phyloP scores from a whole-genome alignment of 2,329 filamentous ascomycete genomes.

The Chaetomium sp. region DNA sequence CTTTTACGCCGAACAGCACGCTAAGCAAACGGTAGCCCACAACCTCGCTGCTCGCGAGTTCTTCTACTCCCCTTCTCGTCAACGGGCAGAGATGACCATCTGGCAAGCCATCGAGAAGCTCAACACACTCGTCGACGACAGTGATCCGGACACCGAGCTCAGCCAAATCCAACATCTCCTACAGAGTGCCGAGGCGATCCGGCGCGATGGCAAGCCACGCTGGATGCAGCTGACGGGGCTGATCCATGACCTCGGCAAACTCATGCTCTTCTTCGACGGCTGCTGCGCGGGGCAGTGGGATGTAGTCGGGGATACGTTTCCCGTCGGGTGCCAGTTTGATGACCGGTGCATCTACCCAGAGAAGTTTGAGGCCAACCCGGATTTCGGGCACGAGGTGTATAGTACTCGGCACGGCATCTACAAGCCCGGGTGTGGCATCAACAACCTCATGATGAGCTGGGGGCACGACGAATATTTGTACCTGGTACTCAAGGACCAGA shows the following conservation, averaged over 20 bases:
- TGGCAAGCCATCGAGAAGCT: constrained; percentile 93
- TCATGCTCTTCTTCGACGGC: constrained; percentile 67
- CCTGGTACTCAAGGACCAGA: constrained; percentile 78
- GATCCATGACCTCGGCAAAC: constrained; percentile 74
- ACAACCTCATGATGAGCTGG: constrained; percentile 87
- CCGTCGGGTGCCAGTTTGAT: constrained; percentile 70
- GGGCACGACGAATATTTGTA: constrained; percentile 87
- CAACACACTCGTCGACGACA: constrained; percentile 84
- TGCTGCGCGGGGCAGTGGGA: constrained; percentile 89
- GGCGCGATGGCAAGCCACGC: constrained; percentile 72
- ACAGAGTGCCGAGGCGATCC: constrained; percentile 83
- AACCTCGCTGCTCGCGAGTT: constrained; percentile 72
- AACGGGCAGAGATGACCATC: constrained; percentile 66
- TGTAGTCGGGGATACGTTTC: constrained; percentile 82
- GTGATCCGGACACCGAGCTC: constrained; percentile 80
- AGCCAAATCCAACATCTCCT: constrained; percentile 86
- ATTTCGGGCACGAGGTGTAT: constrained; percentile 65
- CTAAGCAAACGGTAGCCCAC: constrained; percentile 72
- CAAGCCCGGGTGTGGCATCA: constrained; percentile 67
- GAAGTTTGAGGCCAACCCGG: constrained; percentile 72
- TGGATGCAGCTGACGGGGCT: constrained; percentile 77
- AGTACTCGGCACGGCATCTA: constrained; percentile 75
- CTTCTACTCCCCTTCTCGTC: constrained; percentile 59
- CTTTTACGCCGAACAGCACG: constrained; percentile 72
- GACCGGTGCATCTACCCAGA: constrained; percentile 72